These are phyloP conservation scores for Talaromyces pinophilus DNA, from an alignment of 2,329 filamentous ascomycete species.

Conservation along the genomic window DNA sequence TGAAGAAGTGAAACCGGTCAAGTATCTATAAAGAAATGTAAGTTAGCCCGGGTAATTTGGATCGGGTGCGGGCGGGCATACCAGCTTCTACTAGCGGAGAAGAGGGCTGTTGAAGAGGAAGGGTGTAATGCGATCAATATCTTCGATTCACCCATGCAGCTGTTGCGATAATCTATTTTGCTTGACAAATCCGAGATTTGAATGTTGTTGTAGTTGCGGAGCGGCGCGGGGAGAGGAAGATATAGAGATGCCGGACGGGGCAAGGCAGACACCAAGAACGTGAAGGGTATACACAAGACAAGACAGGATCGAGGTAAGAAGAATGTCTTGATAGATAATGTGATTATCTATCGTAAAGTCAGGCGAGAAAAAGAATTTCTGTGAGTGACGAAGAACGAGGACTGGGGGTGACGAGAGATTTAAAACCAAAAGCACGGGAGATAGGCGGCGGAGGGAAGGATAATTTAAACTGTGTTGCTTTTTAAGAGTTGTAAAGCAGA, in stretches of 20 bases:
- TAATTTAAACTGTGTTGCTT: constrained; percentile 10
- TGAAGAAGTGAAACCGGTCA: constrained; percentile 12
- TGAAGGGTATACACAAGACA: not conserved
- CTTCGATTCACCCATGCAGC: not conserved
- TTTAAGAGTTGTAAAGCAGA: not conserved
- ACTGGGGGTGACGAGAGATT: constrained; percentile 10
- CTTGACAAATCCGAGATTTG: not conserved
- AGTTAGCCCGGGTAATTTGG: constrained; percentile 1
- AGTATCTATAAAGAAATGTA: not conserved
- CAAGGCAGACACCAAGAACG: constrained; percentile 4
- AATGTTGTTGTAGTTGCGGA: not conserved
- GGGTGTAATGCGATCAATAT: not conserved
- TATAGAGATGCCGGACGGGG: constrained; percentile 3
- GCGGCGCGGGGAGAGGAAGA: constrained; percentile 5
- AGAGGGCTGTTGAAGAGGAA: not conserved
- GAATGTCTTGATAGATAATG: not conserved
- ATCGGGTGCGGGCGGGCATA: constrained; percentile 3
- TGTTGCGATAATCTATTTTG: not conserved
- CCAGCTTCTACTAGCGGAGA: not conserved
- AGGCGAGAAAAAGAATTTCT: constrained; percentile 2
- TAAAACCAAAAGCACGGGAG: constrained; percentile 12
- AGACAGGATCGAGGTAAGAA: not conserved
- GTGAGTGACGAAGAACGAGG: not conserved
- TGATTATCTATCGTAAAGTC: not conserved
- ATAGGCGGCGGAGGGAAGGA: constrained; percentile 7